Percentiles rank a stretch among this genome's conserved stretches.
phyloP scores from a whole-genome alignment of 176 grass and related monocot species.

The Tillandsia leiboldiana region DNA sequence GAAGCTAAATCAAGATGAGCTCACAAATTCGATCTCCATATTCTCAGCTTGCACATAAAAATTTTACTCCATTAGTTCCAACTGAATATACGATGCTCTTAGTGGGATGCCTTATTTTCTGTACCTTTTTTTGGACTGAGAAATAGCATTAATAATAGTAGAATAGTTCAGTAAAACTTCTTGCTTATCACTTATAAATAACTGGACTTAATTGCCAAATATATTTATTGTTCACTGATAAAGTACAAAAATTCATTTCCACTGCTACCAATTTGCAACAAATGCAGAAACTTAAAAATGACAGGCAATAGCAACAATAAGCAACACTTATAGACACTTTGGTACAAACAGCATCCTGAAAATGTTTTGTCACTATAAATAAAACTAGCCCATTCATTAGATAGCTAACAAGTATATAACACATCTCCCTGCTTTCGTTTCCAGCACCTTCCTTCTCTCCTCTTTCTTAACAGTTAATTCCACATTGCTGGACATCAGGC shows the following conservation, averaged over 20 bases:
- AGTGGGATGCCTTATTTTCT: no score
- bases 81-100: no score
- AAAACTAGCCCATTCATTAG: neutral
- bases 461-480: conserved; percentile 62
- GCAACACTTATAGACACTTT: neutral
- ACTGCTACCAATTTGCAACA: neutral
- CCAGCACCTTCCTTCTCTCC: conserved; percentile 11
- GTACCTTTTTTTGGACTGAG: no score
- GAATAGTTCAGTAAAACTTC: neutral
- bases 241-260: conserved; percentile 1
- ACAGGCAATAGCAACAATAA: neutral
- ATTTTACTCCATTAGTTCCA: no score
- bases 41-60: no score
- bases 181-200: conserved; percentile 21
- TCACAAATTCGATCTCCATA: no score
- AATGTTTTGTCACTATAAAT: conserved; percentile 1
- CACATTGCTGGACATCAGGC: conserved; percentile 34
- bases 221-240: conserved; percentile 3
- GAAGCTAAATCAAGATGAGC: no score
- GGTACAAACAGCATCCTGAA: neutral
- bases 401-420: neutral
- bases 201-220: neutral
- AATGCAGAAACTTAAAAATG: neutral
- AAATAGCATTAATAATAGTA: no score
- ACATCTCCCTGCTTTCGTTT: conserved; percentile 11